Conservation (phyloP, 2,329 filamentous ascomycete genomes). For the Trichoderma atroviride region DNA sequence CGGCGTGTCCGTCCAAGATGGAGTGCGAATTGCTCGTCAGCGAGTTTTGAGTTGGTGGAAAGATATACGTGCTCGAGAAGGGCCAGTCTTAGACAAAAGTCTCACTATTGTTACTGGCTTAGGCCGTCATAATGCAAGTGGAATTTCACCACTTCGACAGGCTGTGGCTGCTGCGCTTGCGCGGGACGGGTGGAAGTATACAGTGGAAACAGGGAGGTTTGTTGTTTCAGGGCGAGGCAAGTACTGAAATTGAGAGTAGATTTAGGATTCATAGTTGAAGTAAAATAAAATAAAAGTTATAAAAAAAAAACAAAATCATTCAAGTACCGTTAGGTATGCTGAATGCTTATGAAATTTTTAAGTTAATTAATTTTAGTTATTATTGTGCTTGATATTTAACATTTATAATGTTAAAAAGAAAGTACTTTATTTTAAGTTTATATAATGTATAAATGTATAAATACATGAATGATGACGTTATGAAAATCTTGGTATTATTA, state of each 20-base stretch:
- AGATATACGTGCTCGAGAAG: slow-evolving; percentile 62
- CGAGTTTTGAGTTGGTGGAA: slow-evolving; percentile 77
- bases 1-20: slow-evolving; percentile 78
- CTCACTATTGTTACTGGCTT: slow-evolving; percentile 81
- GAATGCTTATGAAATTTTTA: not conserved
- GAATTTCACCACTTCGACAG: slow-evolving; percentile 74
- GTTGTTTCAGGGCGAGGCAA: slow-evolving; percentile 62
- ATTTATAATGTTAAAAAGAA: not conserved
- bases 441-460: not conserved
- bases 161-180: slow-evolving; percentile 77
- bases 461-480: not conserved
- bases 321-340: not conserved
- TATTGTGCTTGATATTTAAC: not conserved
- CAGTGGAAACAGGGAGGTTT: slow-evolving; percentile 71
- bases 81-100: slow-evolving; percentile 51
- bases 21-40: slow-evolving; percentile 73
- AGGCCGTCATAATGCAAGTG: slow-evolving; percentile 76
- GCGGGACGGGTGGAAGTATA: slow-evolving; percentile 80
- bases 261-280: not conserved
- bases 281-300: not conserved
- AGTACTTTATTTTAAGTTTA: not conserved
- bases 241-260: not conserved
- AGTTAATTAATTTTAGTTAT: not conserved
- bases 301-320: not conserved
- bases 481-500: not conserved